Evolutionary conservation across 1,284 basidiomycete genomes (phyloP), one percentile per base, ranked within the genome.

Genomic region (Taiwanofungus camphoratus): DNA sequence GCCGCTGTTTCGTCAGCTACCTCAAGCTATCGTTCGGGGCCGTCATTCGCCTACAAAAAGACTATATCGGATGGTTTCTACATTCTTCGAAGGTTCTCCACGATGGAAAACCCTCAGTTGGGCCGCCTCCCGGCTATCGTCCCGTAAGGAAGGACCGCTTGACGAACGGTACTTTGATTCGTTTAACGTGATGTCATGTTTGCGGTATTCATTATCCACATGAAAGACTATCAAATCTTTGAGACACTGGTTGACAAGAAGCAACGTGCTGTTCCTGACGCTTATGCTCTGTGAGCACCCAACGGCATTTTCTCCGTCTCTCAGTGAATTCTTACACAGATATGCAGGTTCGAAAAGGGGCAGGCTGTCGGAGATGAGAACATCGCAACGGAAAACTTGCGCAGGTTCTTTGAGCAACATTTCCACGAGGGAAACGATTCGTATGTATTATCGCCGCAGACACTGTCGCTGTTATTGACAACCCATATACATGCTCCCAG

Each of bases 371-470:
- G 83, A 0, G 85, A 90, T 57, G 79, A 78, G 45, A 77, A 76
- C 33, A 54, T 74, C 8, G 83, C 85, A 0, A 70, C 76, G 3
- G 87, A 89, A 52, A 81, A 77, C 51, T 60, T 90, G 31, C 73
- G 86, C 30, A 66, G 76, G 39, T 90, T 86, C 59, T 90, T 90
- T 51, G 87, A 90, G 55, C 87, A 90, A 51, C 80, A 77, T 52
- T 90, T 90, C 54, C 82, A 87, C 52, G 79, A 83, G 40, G 73
- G 69, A 16, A 82, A 77, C 49, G 87, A 90, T 59, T 88, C 86
- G 83, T 87, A 50, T 53, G 86, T 24, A 3, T 23, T 16, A 22
- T 31, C 13, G 16, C 26, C 31, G 12, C n/a, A 23, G n/a, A n/a
- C n/a, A n/a, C n/a, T n/a, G n/a, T n/a, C n/a, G n/a, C n/a, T n/a